phyloP scores from a whole-genome alignment of 306 rosid genomes.

The Vicia faba region DNA sequence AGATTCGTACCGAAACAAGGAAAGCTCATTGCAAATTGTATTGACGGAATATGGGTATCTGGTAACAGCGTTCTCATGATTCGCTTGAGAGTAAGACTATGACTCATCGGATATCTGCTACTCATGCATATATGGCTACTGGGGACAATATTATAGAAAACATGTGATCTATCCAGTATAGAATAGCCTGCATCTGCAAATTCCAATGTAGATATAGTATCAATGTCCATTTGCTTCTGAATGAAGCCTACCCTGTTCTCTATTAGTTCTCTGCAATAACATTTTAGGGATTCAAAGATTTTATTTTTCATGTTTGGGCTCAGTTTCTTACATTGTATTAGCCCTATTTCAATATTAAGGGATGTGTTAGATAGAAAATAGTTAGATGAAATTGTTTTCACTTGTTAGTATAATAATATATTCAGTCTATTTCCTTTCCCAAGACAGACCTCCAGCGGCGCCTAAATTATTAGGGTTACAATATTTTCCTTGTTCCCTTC shows the following conservation, averaged over 20 bases:
- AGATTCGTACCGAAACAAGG: conserved; percentile 92
- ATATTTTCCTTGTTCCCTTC: too few relatives aligned
- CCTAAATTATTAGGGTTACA: too few relatives aligned
- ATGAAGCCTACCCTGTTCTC: conserved; percentile 39
- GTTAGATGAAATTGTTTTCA: conserved; percentile 34
- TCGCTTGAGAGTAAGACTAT: conserved; percentile 89
- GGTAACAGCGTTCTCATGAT: conserved; percentile 86
- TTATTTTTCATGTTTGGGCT: conserved; percentile 40
- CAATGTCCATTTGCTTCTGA: too few relatives aligned
- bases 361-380: conserved; percentile 34
- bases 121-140: conserved; percentile 87
- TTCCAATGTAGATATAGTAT: too few relatives aligned
- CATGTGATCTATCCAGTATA: conserved; percentile 30
- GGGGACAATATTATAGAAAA: conserved; percentile 65
- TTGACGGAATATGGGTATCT: conserved; percentile 97
- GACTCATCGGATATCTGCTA: conserved; percentile 72
- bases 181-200: conserved; percentile 46
- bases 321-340: conserved; percentile 34
- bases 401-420: conserved; percentile 38
- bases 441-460: too few relatives aligned
- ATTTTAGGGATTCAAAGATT: conserved; percentile 80
- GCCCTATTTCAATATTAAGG: conserved; percentile 31
- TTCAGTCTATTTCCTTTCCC: too few relatives aligned
- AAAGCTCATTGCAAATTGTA: conserved; percentile 82
- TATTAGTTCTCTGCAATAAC: conserved; percentile 66